Conservation (phyloP, 2,329 filamentous ascomycete species). For the Aureobasidium sp. region DNA sequence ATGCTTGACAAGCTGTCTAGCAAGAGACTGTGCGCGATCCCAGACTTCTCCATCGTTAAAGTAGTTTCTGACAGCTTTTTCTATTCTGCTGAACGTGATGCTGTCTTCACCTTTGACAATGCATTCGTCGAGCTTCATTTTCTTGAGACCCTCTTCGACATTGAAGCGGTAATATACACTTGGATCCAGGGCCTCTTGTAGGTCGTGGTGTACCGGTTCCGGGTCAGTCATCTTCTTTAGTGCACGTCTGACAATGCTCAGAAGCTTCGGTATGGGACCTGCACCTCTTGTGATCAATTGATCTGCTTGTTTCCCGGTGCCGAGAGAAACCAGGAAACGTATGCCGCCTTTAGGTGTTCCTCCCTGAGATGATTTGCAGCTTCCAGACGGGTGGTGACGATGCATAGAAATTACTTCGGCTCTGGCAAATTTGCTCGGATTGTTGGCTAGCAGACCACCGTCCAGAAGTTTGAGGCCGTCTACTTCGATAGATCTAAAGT, state of each 20-base stretch:
- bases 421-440: conserved; percentile 38
- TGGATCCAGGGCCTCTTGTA: neutral
- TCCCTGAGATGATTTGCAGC: neutral
- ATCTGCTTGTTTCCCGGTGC: conserved; percentile 1
- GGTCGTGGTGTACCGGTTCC: neutral
- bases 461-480: conserved; percentile 29
- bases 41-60: neutral
- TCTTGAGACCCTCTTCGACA: neutral
- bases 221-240: conserved; percentile 4
- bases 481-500: conserved; percentile 32
- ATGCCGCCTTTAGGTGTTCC: neutral
- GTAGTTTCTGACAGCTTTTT: neutral
- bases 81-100: neutral
- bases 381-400: neutral
- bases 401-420: conserved; percentile 27
- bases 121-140: conserved; percentile 13
- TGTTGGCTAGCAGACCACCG: conserved; percentile 39
- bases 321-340: conserved; percentile 10
- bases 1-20: neutral
- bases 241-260: neutral
- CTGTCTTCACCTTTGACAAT: neutral
- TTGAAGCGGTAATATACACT: conserved; percentile 9
- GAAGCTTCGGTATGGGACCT: neutral
- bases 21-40: neutral
- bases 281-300: neutral